A percentile compares a stretch with the other conserved stretches of the same genome.
phyloP scores from a whole-genome alignment of 2,329 filamentous ascomycete species.

The Aspergillus thermomutatus region DNA sequence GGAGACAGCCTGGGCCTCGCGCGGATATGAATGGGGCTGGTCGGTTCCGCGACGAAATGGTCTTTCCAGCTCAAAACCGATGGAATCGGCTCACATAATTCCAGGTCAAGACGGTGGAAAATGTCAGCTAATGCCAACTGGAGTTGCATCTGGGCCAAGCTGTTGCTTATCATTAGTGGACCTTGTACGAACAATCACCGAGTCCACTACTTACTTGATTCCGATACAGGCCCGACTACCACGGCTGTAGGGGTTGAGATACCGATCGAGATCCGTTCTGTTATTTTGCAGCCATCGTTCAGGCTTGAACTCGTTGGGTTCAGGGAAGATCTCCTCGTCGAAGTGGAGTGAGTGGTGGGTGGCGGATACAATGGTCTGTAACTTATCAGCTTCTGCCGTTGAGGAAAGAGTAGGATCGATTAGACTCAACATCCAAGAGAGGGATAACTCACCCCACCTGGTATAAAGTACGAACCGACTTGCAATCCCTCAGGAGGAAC shows the following conservation, averaged over 20 bases:
- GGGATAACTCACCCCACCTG: not conserved
- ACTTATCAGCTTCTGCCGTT: not conserved
- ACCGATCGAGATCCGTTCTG: not conserved
- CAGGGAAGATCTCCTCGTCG: not conserved
- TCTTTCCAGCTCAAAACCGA: conserved; percentile 1
- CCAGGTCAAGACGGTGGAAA: conserved; percentile 9
- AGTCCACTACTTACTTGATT: conserved; percentile 1
- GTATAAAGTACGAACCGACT: not conserved
- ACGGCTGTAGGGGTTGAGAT: conserved; percentile 2
- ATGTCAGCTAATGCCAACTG: conserved; percentile 5
- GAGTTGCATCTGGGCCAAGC: conserved; percentile 3
- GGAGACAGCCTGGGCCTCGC: not conserved
- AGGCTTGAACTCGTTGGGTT: not conserved
- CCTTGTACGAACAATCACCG: no score
- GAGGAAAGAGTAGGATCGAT: no score
- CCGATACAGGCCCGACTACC: conserved; percentile 2
- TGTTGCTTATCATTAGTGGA: not conserved
- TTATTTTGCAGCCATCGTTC: not conserved
- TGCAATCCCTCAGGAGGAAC: not conserved
- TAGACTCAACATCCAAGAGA: not conserved
- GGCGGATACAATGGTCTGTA: conserved; percentile 3
- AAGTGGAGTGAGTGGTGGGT: conserved; percentile 1
- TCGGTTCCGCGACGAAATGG: not conserved
- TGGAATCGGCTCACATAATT: conserved; percentile 2
- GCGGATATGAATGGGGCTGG: not conserved